phyloP scores from a whole-genome alignment of 2,329 filamentous ascomycete genomes.

The Helotiales sp. region DNA sequence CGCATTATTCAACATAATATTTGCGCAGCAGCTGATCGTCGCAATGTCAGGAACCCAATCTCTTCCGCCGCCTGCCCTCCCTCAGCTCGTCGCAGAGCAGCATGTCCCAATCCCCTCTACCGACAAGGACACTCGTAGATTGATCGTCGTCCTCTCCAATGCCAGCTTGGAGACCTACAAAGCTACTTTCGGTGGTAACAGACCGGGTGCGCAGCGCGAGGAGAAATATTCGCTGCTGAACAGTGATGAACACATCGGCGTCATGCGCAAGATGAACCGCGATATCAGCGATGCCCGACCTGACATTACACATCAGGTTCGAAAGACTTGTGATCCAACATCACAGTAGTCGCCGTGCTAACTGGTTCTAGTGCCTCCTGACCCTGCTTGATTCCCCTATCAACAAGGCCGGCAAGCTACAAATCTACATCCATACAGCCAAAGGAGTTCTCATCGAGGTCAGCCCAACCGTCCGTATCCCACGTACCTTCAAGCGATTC shows the following conservation, averaged over 20 bases:
- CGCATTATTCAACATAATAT: conserved; percentile 34
- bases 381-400: conserved; percentile 96
- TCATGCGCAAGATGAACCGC: conserved; percentile 99
- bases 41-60: conserved; percentile 80
- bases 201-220: conserved; percentile 67
- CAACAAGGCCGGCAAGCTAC: conserved; percentile 96
- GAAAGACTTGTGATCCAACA: conserved; percentile 43
- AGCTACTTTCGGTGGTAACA: conserved; percentile 73
- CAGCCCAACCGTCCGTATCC: conserved; percentile 96
- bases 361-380: conserved; percentile 76
- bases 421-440: conserved; percentile 98
- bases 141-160: conserved; percentile 96
- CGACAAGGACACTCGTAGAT: conserved; percentile 88
- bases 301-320: conserved; percentile 97
- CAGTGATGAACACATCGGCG: conserved; percentile 98
- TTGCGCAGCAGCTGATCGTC: conserved; percentile 33
- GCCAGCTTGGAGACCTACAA: conserved; percentile 98
- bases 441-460: conserved; percentile 98
- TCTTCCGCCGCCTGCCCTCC: conserved; percentile 86
- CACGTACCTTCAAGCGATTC: conserved; percentile 98
- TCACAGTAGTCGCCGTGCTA: conserved; percentile 28
- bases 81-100: conserved; percentile 92
- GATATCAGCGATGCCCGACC: conserved; percentile 98
- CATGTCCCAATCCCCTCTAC: conserved; percentile 79
- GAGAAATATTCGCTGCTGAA: conserved; percentile 98